Conservation (phyloP, 495 filamentous ascomycete species). For the Elasticomyces elasticus region DNA sequence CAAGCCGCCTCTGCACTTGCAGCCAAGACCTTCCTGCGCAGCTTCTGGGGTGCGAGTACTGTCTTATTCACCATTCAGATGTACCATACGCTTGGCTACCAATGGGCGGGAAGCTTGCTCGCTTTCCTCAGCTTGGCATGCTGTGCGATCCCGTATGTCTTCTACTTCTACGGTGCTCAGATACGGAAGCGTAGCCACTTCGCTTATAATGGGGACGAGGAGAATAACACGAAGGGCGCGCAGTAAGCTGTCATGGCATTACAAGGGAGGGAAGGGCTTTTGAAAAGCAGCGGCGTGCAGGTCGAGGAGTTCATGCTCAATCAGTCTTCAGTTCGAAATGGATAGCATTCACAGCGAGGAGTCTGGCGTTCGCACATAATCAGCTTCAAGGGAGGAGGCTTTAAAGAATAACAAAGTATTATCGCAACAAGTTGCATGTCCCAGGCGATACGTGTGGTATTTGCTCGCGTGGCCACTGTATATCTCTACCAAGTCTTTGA, state of each 20-base stretch:
- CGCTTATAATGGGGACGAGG: conserved; percentile 51
- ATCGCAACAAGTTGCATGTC: no score
- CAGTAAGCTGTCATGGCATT: neutral
- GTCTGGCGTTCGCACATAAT: neutral
- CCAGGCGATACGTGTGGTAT: no score
- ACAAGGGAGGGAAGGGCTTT: neutral
- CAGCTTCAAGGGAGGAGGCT: no score
- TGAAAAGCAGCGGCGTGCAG: no score
- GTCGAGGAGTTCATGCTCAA: no score
- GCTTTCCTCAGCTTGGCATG: conserved; percentile 30
- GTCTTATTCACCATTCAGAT: conserved; percentile 37
- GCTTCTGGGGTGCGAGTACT: conserved; percentile 51
- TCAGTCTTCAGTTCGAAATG: neutral
- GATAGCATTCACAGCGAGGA: neutral
- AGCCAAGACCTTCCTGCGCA: conserved; percentile 49
- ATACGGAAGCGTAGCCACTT: conserved; percentile 57
- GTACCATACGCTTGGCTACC: conserved; percentile 30
- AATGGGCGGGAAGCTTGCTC: conserved; percentile 32
- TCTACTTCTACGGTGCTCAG: conserved; percentile 57
- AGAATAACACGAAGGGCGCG: conserved; percentile 12
- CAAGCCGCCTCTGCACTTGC: conserved; percentile 63
- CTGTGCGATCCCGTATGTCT: conserved; percentile 33
- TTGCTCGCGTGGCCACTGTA: no score
- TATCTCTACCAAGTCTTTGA: no score
- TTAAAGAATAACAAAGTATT: no score